Percentiles rank a stretch among this genome's conserved stretches.
phyloP scores from a whole-genome alignment of 495 filamentous ascomycete species.

The Xylaria castorea region DNA sequence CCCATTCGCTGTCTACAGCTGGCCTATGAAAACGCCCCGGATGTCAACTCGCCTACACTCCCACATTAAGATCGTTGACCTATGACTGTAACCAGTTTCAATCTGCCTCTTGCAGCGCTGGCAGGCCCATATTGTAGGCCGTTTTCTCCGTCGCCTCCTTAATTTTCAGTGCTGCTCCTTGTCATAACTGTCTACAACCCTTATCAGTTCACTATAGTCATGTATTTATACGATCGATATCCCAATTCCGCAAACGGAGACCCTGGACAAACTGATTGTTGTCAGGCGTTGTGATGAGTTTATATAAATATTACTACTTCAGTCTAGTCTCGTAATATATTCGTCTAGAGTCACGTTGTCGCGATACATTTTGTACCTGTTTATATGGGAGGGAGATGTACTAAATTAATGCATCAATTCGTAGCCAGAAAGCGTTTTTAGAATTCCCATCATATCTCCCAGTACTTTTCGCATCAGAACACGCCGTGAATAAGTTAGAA shows the following conservation, averaged over 20 bases:
- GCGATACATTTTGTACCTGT: too few species aligned
- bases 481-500: neutral
- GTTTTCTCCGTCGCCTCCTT: neutral
- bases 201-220: neutral
- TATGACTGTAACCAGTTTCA: neutral
- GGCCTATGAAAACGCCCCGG: neutral
- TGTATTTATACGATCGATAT: neutral
- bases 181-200: neutral
- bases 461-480: neutral
- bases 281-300: too few species aligned
- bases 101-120: neutral
- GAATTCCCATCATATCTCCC: too few species aligned
- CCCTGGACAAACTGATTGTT: too few species aligned
- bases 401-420: too few species aligned
- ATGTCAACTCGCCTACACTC: neutral
- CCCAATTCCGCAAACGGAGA: neutral
- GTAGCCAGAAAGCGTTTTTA: too few species aligned
- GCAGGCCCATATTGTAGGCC: neutral
- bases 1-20: neutral
- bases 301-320: too few species aligned
- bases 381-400: too few species aligned
- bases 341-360: too few species aligned
- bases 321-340: too few species aligned
- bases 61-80: neutral
- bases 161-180: neutral